A percentile compares a stretch with the other conserved stretches of the same genome.
These are phyloP conservation scores for Leishmania mexicana DNA, from an alignment of 208 protist genomes.

Conservation along the genomic window DNA sequence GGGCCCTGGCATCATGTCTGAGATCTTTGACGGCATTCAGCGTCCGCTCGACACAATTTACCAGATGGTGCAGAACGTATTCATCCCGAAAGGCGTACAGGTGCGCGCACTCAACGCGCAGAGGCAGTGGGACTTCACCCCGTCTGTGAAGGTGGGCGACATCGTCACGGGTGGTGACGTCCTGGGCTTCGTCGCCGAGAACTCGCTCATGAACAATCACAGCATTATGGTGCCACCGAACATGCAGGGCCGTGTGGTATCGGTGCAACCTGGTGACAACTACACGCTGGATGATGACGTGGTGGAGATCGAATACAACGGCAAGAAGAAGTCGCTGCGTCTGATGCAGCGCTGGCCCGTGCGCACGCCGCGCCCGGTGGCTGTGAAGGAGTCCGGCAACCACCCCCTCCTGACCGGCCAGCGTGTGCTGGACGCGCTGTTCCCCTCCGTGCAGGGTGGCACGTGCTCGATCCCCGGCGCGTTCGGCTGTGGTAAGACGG, in stretches of 20 bases:
- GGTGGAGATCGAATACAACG: slow-evolving; percentile 93
- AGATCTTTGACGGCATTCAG: slow-evolving; percentile 99
- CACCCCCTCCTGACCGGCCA: slow-evolving; percentile 99
- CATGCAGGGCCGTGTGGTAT: slow-evolving; percentile 93
- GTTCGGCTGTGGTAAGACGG: slow-evolving; percentile 99
- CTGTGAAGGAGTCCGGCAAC: slow-evolving; percentile 96
- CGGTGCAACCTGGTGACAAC: slow-evolving; percentile 91
- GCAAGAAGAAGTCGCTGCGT: slow-evolving; percentile 87
- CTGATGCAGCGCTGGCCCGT: slow-evolving; percentile 99
- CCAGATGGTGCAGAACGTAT: slow-evolving; percentile 96
- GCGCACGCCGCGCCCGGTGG: slow-evolving; percentile 93
- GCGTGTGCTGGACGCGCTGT: slow-evolving; percentile 99
- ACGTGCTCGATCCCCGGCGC: slow-evolving; percentile 99
- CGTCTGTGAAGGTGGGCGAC: slow-evolving; percentile 95
- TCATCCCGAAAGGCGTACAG: slow-evolving; percentile 99
- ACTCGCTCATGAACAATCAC: slow-evolving; percentile 96
- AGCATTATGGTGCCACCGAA: slow-evolving; percentile 97
- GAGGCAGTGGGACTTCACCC: slow-evolving; percentile 97
- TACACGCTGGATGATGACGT: slow-evolving; percentile 95
- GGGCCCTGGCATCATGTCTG: slow-evolving; percentile 99
- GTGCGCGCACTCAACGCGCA: slow-evolving; percentile 94
- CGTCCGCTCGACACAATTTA: slow-evolving; percentile 99
- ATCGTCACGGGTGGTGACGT: slow-evolving; percentile 97
- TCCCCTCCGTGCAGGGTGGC: slow-evolving; percentile 99
- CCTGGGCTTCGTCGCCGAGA: slow-evolving; percentile 97